Evolutionary conservation across 2,329 filamentous ascomycete species (phyloP).

Genomic region (Neofusicoccum kwambonambiense): DNA sequence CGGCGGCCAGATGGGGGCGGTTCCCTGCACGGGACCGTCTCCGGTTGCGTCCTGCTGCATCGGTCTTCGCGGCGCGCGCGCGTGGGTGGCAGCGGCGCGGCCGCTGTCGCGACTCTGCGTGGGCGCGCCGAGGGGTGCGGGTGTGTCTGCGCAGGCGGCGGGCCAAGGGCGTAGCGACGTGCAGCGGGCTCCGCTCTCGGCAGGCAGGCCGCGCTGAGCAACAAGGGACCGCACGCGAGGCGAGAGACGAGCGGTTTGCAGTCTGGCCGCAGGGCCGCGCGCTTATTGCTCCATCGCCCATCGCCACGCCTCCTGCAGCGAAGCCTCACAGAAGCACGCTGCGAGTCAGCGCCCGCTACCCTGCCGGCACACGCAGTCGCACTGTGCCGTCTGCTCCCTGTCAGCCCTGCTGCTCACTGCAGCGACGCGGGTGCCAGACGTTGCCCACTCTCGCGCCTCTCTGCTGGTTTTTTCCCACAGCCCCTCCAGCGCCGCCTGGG

Average conservation of each 20-base stretch:
- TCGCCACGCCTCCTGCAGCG: background rate
- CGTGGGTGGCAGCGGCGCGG: background rate
- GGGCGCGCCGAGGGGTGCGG: no score
- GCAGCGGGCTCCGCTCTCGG: no score
- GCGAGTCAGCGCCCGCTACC: slow-evolving; percentile 3
- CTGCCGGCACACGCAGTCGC: background rate
- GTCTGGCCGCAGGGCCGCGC: background rate
- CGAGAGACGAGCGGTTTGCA: no score
- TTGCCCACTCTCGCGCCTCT: slow-evolving; percentile 10
- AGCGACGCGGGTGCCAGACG: slow-evolving; percentile 13
- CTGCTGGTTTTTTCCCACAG: slow-evolving; percentile 6
- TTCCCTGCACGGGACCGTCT: slow-evolving; percentile 1
- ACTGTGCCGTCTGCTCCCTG: slow-evolving; percentile 14
- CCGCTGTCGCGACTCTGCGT: no score
- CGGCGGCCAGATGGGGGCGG: background rate
- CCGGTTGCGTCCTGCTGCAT: background rate
- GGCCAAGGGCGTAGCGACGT: no score
- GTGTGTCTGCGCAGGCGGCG: background rate
- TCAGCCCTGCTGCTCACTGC: slow-evolving; percentile 15
- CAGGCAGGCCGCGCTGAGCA: no score
- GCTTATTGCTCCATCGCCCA: background rate
- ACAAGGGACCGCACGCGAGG: no score
- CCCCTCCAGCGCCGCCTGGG: slow-evolving; percentile 4
- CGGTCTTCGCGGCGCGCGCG: background rate
- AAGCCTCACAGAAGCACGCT: slow-evolving; percentile 8